Evolutionary conservation across 345 rosid genomes (phyloP).

Genomic region (Brassica carinata): DNA sequence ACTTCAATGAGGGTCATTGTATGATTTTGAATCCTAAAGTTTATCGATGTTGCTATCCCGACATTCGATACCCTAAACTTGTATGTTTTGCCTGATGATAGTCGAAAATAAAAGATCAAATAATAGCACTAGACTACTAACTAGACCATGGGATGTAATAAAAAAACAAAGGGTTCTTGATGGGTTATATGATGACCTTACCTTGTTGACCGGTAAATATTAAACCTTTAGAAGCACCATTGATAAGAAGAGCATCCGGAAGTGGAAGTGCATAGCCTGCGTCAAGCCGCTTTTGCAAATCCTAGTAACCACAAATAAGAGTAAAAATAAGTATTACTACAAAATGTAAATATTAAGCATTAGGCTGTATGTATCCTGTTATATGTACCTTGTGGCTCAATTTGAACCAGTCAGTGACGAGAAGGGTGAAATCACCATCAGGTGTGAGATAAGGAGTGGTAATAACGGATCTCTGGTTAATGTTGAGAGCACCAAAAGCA

Average conservation of each 20-base stretch:
- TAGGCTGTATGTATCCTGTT: too few species aligned
- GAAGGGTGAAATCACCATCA: conserved; percentile 66
- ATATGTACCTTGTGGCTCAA: conserved; percentile 54
- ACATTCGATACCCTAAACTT: conserved; percentile 76
- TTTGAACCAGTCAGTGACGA: conserved; percentile 70
- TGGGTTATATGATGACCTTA: conserved; percentile 25
- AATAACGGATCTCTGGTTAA: conserved; percentile 56
- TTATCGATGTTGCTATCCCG: conserved; percentile 69
- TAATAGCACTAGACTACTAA: neutral
- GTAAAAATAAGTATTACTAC: conserved; percentile 4
- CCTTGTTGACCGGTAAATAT: conserved; percentile 62
- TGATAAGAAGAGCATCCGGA: conserved; percentile 74
- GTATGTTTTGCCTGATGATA: conserved; percentile 63
- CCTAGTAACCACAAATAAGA: conserved; percentile 45
- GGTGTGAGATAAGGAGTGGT: conserved; percentile 58
- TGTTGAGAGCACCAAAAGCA: conserved; percentile 63
- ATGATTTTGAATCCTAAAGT: conserved; percentile 86
- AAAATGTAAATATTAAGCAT: neutral
- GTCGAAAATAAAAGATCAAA: neutral
- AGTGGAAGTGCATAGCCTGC: conserved; percentile 50
- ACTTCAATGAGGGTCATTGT: conserved; percentile 72
- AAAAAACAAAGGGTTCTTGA: neutral
- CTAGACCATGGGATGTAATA: neutral
- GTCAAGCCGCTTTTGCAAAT: conserved; percentile 49
- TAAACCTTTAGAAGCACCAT: conserved; percentile 52